Evolutionary conservation across 768 basidiomycete species (phyloP).

Genomic region (Calocera cornea): DNA sequence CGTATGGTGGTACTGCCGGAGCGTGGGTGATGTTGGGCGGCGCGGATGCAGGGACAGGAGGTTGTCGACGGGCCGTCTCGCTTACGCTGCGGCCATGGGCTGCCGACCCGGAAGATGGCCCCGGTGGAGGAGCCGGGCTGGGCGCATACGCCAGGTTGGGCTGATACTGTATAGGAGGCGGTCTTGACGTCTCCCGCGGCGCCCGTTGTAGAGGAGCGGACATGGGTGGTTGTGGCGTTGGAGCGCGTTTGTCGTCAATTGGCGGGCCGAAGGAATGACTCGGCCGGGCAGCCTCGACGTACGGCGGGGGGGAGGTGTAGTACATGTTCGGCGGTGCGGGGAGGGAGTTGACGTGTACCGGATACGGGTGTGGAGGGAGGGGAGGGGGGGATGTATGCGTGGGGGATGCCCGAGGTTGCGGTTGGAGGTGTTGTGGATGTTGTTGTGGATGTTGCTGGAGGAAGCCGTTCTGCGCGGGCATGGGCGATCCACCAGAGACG

Average conservation of each 20-base stretch:
- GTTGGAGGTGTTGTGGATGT: background rate
- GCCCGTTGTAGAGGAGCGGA: background rate
- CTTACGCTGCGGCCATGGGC: background rate
- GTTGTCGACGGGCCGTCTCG: background rate
- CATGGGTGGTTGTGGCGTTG: background rate
- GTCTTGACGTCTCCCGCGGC: background rate
- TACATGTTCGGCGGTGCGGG: background rate
- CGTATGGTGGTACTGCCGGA: background rate
- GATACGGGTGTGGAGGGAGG: background rate
- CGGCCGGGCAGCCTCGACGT: background rate
- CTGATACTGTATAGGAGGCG: background rate
- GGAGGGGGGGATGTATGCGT: background rate
- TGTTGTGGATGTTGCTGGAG: background rate
- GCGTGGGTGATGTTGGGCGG: background rate
- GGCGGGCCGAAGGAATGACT: background rate
- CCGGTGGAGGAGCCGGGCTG: background rate
- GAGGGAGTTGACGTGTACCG: background rate
- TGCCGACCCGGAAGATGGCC: background rate
- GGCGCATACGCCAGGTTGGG: background rate
- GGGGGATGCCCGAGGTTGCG: background rate
- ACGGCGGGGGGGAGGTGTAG: background rate
- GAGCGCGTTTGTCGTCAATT: background rate
- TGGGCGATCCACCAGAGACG: background rate
- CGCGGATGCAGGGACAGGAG: background rate
- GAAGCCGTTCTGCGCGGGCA: background rate